Evolutionary conservation across 2,329 filamentous ascomycete genomes (phyloP), one percentile per base, ranked within the genome.

Genomic region (Diplodia corticola): DNA sequence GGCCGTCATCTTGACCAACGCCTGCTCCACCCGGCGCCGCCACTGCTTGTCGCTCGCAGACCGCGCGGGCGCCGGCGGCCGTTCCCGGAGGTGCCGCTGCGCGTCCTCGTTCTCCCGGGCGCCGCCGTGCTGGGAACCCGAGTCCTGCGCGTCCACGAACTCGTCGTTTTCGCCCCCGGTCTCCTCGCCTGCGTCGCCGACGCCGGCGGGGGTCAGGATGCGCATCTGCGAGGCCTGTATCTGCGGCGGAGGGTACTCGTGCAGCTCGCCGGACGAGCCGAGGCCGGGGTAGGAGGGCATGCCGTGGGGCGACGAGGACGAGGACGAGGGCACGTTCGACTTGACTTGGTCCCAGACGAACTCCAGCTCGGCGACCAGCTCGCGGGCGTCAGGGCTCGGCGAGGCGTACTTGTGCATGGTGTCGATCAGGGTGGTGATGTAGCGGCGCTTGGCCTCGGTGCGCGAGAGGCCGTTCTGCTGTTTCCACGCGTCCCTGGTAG

Each of bases 261-360:
- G 77, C 64, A 75, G 78, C 28, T 80, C 53, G 69, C 84, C 82
- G n/a, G 85, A 83, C 1, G 84, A 86, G 12, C 85, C 84, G 48
- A 75, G 66, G 28, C 71, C 69, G 46, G 70, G 71, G 65, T 75
- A 74, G 12, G 68, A 70, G 17, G 68, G 70, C 60, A 77, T 75
- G 20, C 79, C 76, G 46, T 76, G 78, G 20, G 78, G 76, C 20
- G 73, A 79, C 5, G 73, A 85, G 76, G 46, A 88, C 80, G 44
- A 78, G 0, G 89, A 88, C 20, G 89, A 87, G 12, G 87, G 78
- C 9, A 83, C 87, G 73, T 94, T 97, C 71, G 90, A 90, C 78
- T 95, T 96, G 72, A 99, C 94, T 77, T 98, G 95, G 72, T 97
- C 93, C 95, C 95, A 99, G 46, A 99, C 94, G 73, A 98, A 99